These are phyloP conservation scores for Backusella luteola DNA, from an alignment of 192 early-diverging fungal species.

Conservation along the genomic window DNA sequence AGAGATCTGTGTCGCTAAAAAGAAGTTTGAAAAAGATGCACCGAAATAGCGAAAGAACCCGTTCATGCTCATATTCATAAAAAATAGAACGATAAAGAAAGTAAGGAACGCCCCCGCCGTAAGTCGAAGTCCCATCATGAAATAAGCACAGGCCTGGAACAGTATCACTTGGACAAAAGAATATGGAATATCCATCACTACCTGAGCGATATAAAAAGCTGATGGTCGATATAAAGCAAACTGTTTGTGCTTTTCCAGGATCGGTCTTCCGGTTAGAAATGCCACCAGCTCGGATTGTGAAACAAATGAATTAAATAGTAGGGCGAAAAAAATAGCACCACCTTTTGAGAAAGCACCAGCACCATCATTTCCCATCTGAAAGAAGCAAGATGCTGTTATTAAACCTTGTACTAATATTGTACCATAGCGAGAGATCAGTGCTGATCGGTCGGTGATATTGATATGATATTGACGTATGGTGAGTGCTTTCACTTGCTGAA, in stretches of 20 bases:
- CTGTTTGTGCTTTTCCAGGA: conserved; percentile 75
- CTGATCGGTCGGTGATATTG: conserved; percentile 46
- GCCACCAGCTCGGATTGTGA: conserved; percentile 73
- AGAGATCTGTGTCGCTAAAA: conserved; percentile 50
- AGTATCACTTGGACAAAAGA: conserved; percentile 51
- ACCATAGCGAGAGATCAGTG: conserved; percentile 52
- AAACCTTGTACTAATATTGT: conserved; percentile 58
- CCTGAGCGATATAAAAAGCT: conserved; percentile 53
- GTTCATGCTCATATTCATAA: conserved; percentile 52
- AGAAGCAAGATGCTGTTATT: conserved; percentile 71
- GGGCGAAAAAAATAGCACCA: conserved; percentile 68
- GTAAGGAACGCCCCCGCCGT: conserved; percentile 46
- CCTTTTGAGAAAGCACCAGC: conserved; percentile 76
- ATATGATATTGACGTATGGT: conserved; percentile 65
- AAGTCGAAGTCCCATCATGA: conserved; percentile 42
- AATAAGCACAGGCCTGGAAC: conserved; percentile 57
- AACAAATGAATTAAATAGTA: conserved; percentile 50
- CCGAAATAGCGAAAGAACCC: conserved; percentile 60
- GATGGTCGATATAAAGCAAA: conserved; percentile 66
- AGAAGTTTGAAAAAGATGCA: conserved; percentile 44
- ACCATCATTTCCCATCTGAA: conserved; percentile 48
- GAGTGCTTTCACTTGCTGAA: conserved; percentile 58
- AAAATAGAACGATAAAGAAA: conserved; percentile 52
- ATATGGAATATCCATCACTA: conserved; percentile 50
- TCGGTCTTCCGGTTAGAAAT: conserved; percentile 65